Conservation (phyloP, 1,284 basidiomycete species). For the Moesziomyces sp. region DNA sequence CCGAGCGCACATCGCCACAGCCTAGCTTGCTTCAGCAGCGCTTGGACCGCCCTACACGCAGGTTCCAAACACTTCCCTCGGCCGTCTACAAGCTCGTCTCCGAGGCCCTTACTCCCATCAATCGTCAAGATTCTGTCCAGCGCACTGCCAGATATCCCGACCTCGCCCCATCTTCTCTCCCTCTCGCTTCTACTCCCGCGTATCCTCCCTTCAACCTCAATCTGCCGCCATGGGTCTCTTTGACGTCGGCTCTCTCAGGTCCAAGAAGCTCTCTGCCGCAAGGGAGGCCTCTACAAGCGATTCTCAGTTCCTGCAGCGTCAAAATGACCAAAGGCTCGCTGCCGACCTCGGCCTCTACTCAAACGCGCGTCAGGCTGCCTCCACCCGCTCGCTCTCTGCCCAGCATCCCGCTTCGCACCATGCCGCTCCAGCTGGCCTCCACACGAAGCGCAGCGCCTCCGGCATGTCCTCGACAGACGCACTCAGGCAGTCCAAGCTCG, state of each 20-base stretch:
- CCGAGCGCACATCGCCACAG: background rate
- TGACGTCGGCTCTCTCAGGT: constrained; percentile 39
- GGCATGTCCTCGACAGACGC: constrained; percentile 16
- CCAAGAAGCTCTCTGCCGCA: constrained; percentile 21
- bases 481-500: constrained; percentile 48
- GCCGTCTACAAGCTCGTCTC: background rate
- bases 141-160: no score
- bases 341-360: constrained; percentile 24
- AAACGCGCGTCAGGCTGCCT: constrained; percentile 16
- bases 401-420: constrained; percentile 7
- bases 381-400: constrained; percentile 33
- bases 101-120: no score
- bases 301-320: constrained; percentile 10
- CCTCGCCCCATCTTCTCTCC: background rate
- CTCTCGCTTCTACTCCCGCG: background rate
- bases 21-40: background rate
- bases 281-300: constrained; percentile 13
- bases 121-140: no score
- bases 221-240: constrained; percentile 38
- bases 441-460: constrained; percentile 30
- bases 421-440: background rate
- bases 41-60: background rate
- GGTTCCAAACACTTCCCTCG: background rate
- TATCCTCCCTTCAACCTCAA: background rate
- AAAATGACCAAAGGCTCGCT: constrained; percentile 18